Base-by-base conservation (phyloP, 768 basidiomycete genomes). In the Phlebiopsis flavidoalba region DNA sequence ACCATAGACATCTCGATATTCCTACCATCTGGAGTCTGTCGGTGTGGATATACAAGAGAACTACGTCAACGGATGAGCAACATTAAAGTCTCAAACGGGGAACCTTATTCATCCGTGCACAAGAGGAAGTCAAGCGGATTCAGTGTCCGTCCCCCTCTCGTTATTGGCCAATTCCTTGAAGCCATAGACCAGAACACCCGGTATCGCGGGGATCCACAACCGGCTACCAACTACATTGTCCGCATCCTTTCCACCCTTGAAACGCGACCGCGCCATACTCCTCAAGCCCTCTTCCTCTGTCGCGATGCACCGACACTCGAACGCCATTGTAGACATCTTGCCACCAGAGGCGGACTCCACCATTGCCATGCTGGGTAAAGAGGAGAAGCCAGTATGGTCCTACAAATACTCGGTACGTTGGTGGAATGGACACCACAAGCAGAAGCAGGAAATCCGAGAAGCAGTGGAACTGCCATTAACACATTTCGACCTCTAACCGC, bases 101-200 rank as follows among this genome's bases (percentile, higher is more conserved):
- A 99, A 75, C 88, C n/a, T n/a, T n/a, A n/a, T n/a, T 99, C 63
- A 91, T 98, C 66, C 93, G 97, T 59, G 97, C 97, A 0, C 97
- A 99, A 71, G 97, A 99, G 73, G 97, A 99, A 77, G 97, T 99
- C 71, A 97, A 98, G 76, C 91, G 97, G 60, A 99, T 99, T 72
- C 95, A 98, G 76, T n/a, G n/a, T 93, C 93, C 57, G 97, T 99
- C 6, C 97, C 97, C 0, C 26, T n/a, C 87, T 99, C 15, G 97
- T 99, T 71, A 99, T 99, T 69, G 97, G 97, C 59, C 97, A 99
- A 74, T 99, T 99, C 79, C 85, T 98, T 37, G 97, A 99, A 77
- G 91, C 97, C 55, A 98, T 99, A 72, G 97, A 99, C 79, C 93
- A 98, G 73, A 87, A 89, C 67, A 94, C 96, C n/a, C 15, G 94